Base-by-base conservation (phyloP, 176 grass and related monocot genomes). In the Hyparrhenia diplandra region DNA sequence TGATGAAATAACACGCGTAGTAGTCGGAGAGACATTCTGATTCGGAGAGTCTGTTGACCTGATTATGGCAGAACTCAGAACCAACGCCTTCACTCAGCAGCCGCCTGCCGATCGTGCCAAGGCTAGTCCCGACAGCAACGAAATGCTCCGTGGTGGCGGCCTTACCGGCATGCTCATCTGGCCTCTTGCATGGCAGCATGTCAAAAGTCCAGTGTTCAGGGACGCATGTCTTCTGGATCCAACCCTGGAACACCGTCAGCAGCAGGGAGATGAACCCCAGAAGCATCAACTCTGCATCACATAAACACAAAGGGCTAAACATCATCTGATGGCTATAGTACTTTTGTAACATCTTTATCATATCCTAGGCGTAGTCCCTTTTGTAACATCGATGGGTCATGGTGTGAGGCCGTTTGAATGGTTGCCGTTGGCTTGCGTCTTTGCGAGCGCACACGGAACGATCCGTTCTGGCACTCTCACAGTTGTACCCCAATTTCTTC, bases 261-360 rank as follows among this genome's bases (percentile, higher is more conserved):
- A 98, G 81, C 55, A 98, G 82, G 42, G 95, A 98, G 78, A 98
- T 94, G 84, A 98, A 98, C 20, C 95, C 95, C 11, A 94, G 87
- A 75, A 94, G 88, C 95, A 98, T 98, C 78, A 98, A 73, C 72
- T 98, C 95, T 94, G 89, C 82, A 90, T 31, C 16, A 14, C 77
- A 43, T 16, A 54, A 62, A 34, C 3, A 69, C 11, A 85, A 68
- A 68, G 42, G 29, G 4, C 1, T 6, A 36, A 5, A n/a, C n/a
- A n/a, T n/a, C n/a, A n/a, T n/a, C n/a, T n/a, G 6, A 30, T 68
- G 54, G 8, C 37, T 40, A 32, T 17, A 8, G 11, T 36, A 20
- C n/a, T n/a, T n/a, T n/a, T n/a, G n/a, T n/a, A 42, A 73, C 24
- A 67, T 45, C 42, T 42, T 43, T 45, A 45, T 45, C 42, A 13